Base-by-base conservation (phyloP, 1,284 basidiomycete species). In the Xerocomus amazonicus region DNA sequence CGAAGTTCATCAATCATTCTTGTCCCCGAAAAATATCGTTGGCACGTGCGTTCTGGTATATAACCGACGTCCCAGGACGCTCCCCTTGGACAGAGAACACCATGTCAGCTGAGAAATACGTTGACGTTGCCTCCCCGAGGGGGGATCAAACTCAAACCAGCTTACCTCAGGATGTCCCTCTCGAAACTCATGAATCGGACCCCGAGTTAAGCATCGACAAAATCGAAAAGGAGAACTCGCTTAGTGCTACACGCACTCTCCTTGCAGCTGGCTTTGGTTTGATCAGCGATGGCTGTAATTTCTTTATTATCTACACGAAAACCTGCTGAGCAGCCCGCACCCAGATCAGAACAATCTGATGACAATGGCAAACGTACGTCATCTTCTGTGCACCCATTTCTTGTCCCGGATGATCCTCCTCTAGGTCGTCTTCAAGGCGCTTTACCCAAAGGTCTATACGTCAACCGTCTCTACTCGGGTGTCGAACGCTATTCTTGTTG, bases 281-380 rank as follows among this genome's bases (percentile, higher is more conserved):
- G 39, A 80, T 87, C 54, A 83, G 79, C 48, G 84, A 88, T 71
- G 85, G 86, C 35, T 84, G 81, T 81, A 72, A 23, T 36, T 6
- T 28, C n/a, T 39, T 47, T 26, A 14, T 32, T 32, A 36, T 34
- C 32, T 39, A 5, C 13, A 27, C n/a, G 2, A 28, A 43, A 45
- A 32, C 42, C 9, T 28, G 28, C 37, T 51, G 16, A 54, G 48
- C 43, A 52, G 8, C 23, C 6, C 23, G 8, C 38, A 41, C 36
- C 57, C 57, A 83, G 82, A 87, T 62, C 84, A 87, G 61, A 87
- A 86, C 63, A 83, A 81, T 58, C 66, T 81, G 19, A 80, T 81
- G 79, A 80, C 79, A 6, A 82, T 84, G 81, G 61, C 75, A 44
- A 84, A 84, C 56, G 81, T 78, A 55, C 39, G 67, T 54, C 34